These are phyloP conservation scores for Prosopis cineraria DNA, from an alignment of 306 rosid species.

Conservation along the genomic window DNA sequence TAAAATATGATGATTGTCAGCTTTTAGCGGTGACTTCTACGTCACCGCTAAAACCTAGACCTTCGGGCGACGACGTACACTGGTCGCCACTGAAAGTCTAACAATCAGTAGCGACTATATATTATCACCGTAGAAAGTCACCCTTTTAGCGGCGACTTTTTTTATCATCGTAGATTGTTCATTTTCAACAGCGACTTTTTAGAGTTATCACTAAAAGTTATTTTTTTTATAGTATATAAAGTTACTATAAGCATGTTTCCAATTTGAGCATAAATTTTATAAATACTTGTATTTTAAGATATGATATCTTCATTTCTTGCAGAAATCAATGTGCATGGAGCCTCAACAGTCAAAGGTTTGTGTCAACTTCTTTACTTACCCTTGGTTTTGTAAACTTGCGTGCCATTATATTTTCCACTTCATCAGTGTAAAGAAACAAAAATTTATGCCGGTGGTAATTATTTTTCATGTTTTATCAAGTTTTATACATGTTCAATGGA, in stretches of 20 bases:
- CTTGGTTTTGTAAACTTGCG: slow-evolving; percentile 24
- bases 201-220: too few relatives aligned
- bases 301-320: slow-evolving; percentile 24
- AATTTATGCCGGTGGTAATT: slow-evolving; percentile 19
- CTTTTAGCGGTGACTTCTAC: too few relatives aligned
- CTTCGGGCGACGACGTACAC: too few relatives aligned
- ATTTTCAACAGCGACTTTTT: too few relatives aligned
- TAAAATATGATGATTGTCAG: too few relatives aligned
- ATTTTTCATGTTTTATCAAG: slow-evolving; percentile 4
- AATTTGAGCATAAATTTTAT: neutral
- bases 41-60: too few relatives aligned
- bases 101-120: too few relatives aligned
- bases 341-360: slow-evolving; percentile 82
- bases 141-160: too few relatives aligned
- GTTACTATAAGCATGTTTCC: slow-evolving; percentile 3
- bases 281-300: slow-evolving; percentile 20
- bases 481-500: slow-evolving; percentile 19
- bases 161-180: too few relatives aligned
- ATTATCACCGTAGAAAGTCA: too few relatives aligned
- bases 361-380: slow-evolving; percentile 14
- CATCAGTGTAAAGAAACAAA: neutral
- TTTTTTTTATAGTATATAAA: neutral
- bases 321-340: too few relatives aligned
- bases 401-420: neutral
- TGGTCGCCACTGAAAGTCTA: too few relatives aligned